Conservation (phyloP, 2,329 filamentous ascomycete species). For the Sarocladium strictum region DNA sequence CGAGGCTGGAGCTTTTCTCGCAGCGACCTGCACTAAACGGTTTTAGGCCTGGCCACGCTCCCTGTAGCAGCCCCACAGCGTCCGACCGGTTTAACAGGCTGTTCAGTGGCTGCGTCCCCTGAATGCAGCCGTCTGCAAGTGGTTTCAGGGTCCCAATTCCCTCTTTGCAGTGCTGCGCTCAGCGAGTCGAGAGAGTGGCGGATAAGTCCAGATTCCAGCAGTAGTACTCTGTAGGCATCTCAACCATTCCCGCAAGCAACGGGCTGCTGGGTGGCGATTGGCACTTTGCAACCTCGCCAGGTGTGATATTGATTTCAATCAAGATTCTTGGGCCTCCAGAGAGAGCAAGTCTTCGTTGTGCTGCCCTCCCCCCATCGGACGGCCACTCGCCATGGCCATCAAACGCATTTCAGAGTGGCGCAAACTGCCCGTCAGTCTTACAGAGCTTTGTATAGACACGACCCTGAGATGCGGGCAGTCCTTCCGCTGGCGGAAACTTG, state of each 20-base stretch:
- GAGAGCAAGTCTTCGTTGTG: not conserved
- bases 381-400: constrained; percentile 24
- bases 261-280: not conserved
- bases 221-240: no score
- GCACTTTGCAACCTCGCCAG: no score
- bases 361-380: not conserved
- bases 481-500: constrained; percentile 87
- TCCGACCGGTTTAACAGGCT: not conserved
- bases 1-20: constrained; percentile 42
- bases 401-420: constrained; percentile 69
- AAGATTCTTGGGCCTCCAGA: no score
- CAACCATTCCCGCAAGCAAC: not conserved
- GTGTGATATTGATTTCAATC: no score
- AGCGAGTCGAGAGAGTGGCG: no score
- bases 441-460: constrained; percentile 90
- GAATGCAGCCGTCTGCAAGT: no score
- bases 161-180: no score
- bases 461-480: constrained; percentile 93
- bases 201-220: no score
- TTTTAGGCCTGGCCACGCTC: not conserved
- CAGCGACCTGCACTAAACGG: not conserved
- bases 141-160: no score
- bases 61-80: not conserved
- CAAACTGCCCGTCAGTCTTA: constrained; percentile 74
- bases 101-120: no score